A percentile compares a stretch with the other conserved stretches of the same genome.
Conservation (phyloP, 192 early-diverging fungal genomes). For the Funneliformis mosseae region DNA sequence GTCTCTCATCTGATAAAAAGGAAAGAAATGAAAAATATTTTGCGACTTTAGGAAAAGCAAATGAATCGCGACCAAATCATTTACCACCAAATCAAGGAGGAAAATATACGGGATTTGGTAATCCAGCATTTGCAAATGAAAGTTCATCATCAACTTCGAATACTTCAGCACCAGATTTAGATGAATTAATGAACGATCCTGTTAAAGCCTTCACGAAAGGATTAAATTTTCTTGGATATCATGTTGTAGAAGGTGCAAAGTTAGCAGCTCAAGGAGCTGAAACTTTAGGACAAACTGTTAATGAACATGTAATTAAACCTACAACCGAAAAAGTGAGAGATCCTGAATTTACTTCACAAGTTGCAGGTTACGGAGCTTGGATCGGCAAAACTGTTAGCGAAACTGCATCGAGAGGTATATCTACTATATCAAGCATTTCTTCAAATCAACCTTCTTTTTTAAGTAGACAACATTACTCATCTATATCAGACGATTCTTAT, state of each 20-base stretch:
- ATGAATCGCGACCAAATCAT: constrained; percentile 57
- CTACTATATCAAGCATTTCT: constrained; percentile 38
- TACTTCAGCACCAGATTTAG: constrained; percentile 40
- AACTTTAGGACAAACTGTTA: constrained; percentile 49
- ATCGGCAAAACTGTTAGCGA: constrained; percentile 57
- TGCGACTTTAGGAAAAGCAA: constrained; percentile 61
- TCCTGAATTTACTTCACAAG: constrained; percentile 64
- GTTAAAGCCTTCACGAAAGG: constrained; percentile 67
- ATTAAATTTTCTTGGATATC: constrained; percentile 63
- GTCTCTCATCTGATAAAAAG: constrained; percentile 48
- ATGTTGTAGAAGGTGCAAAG: constrained; percentile 58
- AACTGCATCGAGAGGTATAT: constrained; percentile 38
- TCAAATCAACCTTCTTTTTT: constrained; percentile 34
- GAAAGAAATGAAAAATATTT: constrained; percentile 80
- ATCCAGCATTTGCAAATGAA: constrained; percentile 45
- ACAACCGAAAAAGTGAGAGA: constrained; percentile 63
- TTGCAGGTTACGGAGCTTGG: constrained; percentile 62
- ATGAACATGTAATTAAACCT: constrained; percentile 68
- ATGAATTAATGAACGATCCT: constrained; percentile 71
- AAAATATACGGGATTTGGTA: constrained; percentile 76
- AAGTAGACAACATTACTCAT: constrained; percentile 30
- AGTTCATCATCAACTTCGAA: constrained; percentile 31
- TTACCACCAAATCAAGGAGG: constrained; percentile 79
- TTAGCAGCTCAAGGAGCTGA: constrained; percentile 52
- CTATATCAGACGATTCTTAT: constrained; percentile 36